Percentiles rank a stretch among this genome's conserved stretches.
Evolutionary conservation across 2,329 filamentous ascomycete species (phyloP).

Genomic region (Verticillium albo-atrum): DNA sequence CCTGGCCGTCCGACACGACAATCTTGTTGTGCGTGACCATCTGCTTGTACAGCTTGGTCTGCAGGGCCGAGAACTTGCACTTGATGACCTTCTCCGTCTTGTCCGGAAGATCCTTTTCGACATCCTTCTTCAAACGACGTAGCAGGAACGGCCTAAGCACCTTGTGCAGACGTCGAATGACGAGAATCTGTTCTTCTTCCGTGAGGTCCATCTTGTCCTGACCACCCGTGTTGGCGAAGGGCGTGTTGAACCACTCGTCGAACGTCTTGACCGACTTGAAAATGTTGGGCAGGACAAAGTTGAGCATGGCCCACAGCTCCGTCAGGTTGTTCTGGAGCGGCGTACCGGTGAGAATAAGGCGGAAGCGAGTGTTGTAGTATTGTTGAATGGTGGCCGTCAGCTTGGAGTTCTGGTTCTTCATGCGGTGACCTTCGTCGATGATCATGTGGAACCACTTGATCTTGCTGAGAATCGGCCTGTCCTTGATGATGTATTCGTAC

Average conservation of each 20-base stretch:
- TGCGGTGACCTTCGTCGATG: slow-evolving; percentile 97
- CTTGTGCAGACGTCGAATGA: slow-evolving; percentile 97
- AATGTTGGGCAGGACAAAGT: slow-evolving; percentile 96
- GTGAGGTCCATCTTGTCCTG: slow-evolving; percentile 99
- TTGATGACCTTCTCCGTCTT: slow-evolving; percentile 99
- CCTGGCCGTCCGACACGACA: slow-evolving; percentile 90
- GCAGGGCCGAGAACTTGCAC: slow-evolving; percentile 93
- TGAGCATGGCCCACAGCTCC: slow-evolving; percentile 95
- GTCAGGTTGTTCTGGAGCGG: slow-evolving; percentile 95
- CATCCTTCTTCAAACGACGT: slow-evolving; percentile 97
- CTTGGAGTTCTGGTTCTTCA: slow-evolving; percentile 98
- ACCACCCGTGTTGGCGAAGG: slow-evolving; percentile 94
- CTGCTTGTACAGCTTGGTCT: slow-evolving; percentile 93
- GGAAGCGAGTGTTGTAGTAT: slow-evolving; percentile 93
- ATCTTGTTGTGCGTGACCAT: slow-evolving; percentile 95
- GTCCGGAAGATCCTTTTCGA: slow-evolving; percentile 97
- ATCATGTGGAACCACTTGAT: slow-evolving; percentile 99
- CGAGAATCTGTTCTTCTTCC: slow-evolving; percentile 98
- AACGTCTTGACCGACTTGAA: slow-evolving; percentile 99
- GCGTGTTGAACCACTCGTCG: slow-evolving; percentile 99
- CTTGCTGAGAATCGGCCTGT: slow-evolving; percentile 89
- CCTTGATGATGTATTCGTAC: slow-evolving; percentile 99
- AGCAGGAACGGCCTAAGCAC: slow-evolving; percentile 95
- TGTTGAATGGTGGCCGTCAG: slow-evolving; percentile 90
- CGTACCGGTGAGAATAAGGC: slow-evolving; percentile 94